Evolutionary conservation across 306 rosid species (phyloP).

Genomic region (Ormosia semicastrata): DNA sequence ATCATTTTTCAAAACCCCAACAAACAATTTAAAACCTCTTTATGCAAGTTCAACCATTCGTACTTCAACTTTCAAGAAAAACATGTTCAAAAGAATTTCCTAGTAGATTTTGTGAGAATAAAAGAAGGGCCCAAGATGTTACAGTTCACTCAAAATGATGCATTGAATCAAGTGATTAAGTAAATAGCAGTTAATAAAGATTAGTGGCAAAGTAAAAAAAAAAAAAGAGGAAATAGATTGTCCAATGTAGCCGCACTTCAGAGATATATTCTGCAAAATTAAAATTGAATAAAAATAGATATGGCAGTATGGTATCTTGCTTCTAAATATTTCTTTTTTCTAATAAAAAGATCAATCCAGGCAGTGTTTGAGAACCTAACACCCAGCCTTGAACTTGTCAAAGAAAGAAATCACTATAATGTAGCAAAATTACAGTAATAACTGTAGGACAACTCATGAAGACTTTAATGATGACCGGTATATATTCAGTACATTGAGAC

Average conservation of each 20-base stretch:
- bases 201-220: background rate
- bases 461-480: background rate
- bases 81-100: background rate
- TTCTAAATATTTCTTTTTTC: background rate
- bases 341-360: background rate
- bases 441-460: background rate
- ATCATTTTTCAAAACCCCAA: background rate
- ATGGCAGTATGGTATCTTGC: background rate
- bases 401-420: background rate
- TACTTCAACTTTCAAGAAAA: background rate
- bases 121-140: background rate
- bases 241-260: background rate
- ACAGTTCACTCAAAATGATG: background rate
- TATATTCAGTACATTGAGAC: background rate
- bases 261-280: background rate
- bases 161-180: background rate
- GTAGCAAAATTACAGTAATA: background rate
- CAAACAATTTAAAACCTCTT: background rate
- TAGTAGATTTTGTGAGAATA: background rate
- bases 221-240: background rate
- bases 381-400: background rate
- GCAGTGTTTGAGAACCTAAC: background rate
- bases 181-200: background rate
- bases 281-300: background rate
- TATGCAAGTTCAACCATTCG: background rate